Evolutionary conservation across 1,284 basidiomycete species (phyloP), one percentile per base, ranked within the genome.

Genomic region (Coniferiporia weirii): DNA sequence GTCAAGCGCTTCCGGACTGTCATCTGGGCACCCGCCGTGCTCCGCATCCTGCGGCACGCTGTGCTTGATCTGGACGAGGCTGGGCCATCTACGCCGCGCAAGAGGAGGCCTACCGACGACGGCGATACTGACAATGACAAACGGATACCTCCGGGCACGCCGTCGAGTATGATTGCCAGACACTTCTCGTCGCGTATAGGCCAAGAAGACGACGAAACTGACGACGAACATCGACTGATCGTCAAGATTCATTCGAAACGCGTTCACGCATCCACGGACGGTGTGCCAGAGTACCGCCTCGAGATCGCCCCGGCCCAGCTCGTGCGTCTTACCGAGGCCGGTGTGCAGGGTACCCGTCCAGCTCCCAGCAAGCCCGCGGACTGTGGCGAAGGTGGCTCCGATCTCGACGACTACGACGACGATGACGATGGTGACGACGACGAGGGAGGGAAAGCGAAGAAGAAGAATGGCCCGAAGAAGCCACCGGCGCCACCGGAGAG

Each of bases 1-100:
- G 78, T 91, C 64, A 88, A 90, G 63, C 82, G 89, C 6, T 91
- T 92, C 68, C 76, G 87, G 63, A 90, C 83, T 0, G 78, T 91
- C 5, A 77, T 93, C 19, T 92, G 90, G 88, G 82, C 81, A 5
- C 80, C 83, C 0, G 77, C 80, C 9, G 79, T 87, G 13, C 74
- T 87, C 45, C 79, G 89, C 34, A 82, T 85, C 43, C 70, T 92
- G 36, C 78, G 89, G 8, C 77, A 85, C 20, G 78, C 76, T 2
- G 78, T 78, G 0, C 63, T 90, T 32, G 62, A 74, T 19, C 58
- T 62, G 13, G 79, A 84, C 54, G 64, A 71, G n/a, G 74, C 52
- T 17, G 43, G 52, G n/a, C 75, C 75, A 1, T 62, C 66, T 3
- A 82, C 79, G 2, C 80, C 80, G 1, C 69, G 68, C 19, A 78